phyloP scores from a whole-genome alignment of 176 grass and related monocot species.

The Microstegium vimineum region DNA sequence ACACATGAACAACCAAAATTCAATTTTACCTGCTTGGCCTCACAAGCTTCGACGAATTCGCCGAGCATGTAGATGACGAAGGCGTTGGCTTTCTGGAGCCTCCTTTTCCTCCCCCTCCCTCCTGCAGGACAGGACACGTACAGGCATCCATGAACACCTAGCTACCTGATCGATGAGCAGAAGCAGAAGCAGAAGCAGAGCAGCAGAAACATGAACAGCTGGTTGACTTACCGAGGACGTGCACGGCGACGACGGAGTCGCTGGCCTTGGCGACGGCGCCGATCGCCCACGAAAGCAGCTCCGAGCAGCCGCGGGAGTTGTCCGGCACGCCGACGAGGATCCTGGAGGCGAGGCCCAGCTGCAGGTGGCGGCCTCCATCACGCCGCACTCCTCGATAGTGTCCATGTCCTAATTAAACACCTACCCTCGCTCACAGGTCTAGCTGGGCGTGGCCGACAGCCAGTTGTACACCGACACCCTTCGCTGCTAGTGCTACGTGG shows the following conservation, averaged over 20 bases:
- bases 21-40: constrained; percentile 73
- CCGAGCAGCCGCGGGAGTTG: constrained; percentile 46
- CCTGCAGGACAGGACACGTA: not conserved
- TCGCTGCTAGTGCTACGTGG: not conserved
- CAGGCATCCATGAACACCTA: not conserved
- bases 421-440: not conserved
- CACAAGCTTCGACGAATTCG: constrained; percentile 64
- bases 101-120: constrained; percentile 46
- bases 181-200: not conserved
- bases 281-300: constrained; percentile 90
- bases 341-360: constrained; percentile 10
- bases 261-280: constrained; percentile 50
- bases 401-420: constrained; percentile 41
- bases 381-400: constrained; percentile 58
- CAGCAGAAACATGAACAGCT: not conserved
- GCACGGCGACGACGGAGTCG: constrained; percentile 79
- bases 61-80: constrained; percentile 91
- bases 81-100: constrained; percentile 70
- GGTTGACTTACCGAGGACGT: constrained; percentile 60
- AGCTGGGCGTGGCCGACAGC: constrained; percentile 21
- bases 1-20: not conserved
- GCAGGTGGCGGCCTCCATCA: not conserved
- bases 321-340: constrained; percentile 75
- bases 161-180: not conserved
- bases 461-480: not conserved